Evolutionary conservation across 1,139 yeast genomes (phyloP).

Genomic region (Diutina catenulata): DNA sequence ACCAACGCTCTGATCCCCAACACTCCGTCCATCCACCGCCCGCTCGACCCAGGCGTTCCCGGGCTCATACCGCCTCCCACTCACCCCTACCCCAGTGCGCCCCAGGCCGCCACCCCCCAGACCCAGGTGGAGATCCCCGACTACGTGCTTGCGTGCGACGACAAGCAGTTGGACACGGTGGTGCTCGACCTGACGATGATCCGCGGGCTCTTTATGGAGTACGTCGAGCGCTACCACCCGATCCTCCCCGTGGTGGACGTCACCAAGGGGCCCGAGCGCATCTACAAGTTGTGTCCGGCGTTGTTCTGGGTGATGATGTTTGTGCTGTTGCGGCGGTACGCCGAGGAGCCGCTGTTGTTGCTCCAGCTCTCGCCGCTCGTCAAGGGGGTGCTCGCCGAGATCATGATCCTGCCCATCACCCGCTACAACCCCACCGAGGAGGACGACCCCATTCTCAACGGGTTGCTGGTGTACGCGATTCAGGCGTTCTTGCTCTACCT

Average conservation of each 20-base stretch:
- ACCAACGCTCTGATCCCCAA: slow-evolving; percentile 3
- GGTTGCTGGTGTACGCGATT: slow-evolving; percentile 87
- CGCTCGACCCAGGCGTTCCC: neutral
- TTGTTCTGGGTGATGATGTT: slow-evolving; percentile 91
- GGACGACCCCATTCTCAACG: slow-evolving; percentile 74
- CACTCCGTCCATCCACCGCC: neutral
- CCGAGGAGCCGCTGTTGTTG: slow-evolving; percentile 28
- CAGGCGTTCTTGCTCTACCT: slow-evolving; percentile 85
- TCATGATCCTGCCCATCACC: slow-evolving; percentile 82
- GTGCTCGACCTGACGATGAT: slow-evolving; percentile 52
- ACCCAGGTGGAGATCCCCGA: slow-evolving; percentile 17
- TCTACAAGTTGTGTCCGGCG: slow-evolving; percentile 72
- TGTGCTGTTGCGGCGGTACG: slow-evolving; percentile 57
- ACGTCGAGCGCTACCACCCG: slow-evolving; percentile 65
- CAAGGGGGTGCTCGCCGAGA: slow-evolving; percentile 70
- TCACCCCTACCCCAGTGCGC: neutral
- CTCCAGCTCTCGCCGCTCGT: slow-evolving; percentile 55
- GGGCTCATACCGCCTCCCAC: neutral
- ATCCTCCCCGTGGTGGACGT: slow-evolving; percentile 83
- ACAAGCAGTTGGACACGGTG: slow-evolving; percentile 60
- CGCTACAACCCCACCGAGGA: slow-evolving; percentile 64
- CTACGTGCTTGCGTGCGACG: slow-evolving; percentile 37
- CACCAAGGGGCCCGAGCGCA: slow-evolving; percentile 65
- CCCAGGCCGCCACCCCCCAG: slow-evolving; percentile 1
- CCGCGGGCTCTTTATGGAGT: slow-evolving; percentile 55